These are phyloP conservation scores for Gentiana dahurica DNA, from an alignment of 257 asterid genomes.

Conservation along the genomic window DNA sequence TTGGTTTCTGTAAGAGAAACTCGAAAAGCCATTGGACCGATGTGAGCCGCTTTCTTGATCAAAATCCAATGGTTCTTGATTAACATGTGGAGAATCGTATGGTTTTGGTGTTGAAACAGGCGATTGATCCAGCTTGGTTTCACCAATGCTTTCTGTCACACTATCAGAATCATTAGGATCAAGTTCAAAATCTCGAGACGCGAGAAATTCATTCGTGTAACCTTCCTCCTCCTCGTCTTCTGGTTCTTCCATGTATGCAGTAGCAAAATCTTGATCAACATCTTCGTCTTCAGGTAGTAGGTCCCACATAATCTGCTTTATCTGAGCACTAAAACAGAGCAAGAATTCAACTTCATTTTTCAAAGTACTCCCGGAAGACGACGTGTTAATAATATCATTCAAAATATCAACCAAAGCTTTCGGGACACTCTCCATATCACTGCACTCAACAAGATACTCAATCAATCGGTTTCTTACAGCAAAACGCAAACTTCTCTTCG, in stretches of 20 bases:
- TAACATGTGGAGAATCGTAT: slow-evolving; percentile 16
- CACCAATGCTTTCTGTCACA: slow-evolving; percentile 55
- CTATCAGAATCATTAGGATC: slow-evolving; percentile 16
- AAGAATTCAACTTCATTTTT: slow-evolving; percentile 40
- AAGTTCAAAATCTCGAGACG: slow-evolving; percentile 12
- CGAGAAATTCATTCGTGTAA: slow-evolving; percentile 2
- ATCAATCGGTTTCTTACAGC: slow-evolving; percentile 41
- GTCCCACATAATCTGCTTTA: slow-evolving; percentile 58
- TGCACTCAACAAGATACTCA: slow-evolving; percentile 71
- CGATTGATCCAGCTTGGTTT: slow-evolving; percentile 27
- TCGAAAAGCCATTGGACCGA: slow-evolving; percentile 8
- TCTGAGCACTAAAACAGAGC: slow-evolving; percentile 63
- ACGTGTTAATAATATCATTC: slow-evolving; percentile 32
- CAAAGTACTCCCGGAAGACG: slow-evolving; percentile 17
- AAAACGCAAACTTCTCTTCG: slow-evolving; percentile 27
- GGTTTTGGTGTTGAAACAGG: slow-evolving; percentile 16
- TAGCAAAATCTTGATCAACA: slow-evolving; percentile 55
- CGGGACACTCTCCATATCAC: slow-evolving; percentile 58
- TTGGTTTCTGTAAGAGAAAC: slow-evolving; percentile 12
- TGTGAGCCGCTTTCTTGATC: slow-evolving; percentile 15
- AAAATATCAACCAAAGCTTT: slow-evolving; percentile 34
- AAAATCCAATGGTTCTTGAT: slow-evolving; percentile 18
- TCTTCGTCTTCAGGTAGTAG: slow-evolving; percentile 28
- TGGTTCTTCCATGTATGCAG: slow-evolving; percentile 50
- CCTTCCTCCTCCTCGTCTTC: slow-evolving; percentile 24